phyloP scores from a whole-genome alignment of 1,284 basidiomycete species.

The Psilocybe mexicana region DNA sequence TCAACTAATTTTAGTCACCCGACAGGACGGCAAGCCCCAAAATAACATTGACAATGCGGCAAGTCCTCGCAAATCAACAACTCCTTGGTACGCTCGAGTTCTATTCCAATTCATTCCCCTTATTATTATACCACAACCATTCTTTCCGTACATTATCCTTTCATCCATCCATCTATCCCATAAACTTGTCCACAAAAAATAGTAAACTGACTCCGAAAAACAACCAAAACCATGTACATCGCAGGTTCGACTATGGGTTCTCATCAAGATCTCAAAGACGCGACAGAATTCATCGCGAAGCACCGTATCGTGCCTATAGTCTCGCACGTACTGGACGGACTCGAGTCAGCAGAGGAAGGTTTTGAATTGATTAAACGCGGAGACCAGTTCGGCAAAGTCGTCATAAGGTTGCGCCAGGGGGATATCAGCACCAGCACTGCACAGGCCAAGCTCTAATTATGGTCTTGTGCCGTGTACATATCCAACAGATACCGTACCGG shows the following conservation, averaged over 20 bases:
- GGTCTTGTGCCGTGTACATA: neutral
- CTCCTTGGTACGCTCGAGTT: conserved; percentile 57
- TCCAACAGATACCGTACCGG: neutral
- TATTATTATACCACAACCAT: neutral
- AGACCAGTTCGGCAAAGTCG: conserved; percentile 77
- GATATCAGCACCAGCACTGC: neutral
- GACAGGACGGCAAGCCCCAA: conserved; percentile 66
- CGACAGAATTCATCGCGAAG: conserved; percentile 68
- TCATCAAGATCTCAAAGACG: conserved; percentile 70
- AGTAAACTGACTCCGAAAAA: conserved; percentile 2
- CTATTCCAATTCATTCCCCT: neutral
- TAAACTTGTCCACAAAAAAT: neutral
- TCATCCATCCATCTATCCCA: neutral
- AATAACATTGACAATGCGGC: conserved; percentile 76
- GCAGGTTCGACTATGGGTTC: conserved; percentile 86
- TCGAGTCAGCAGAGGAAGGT: conserved; percentile 69
- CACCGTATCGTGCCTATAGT: conserved; percentile 75
- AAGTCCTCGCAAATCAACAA: conserved; percentile 78
- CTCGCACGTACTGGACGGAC: conserved; percentile 69
- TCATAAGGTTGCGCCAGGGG: conserved; percentile 42
- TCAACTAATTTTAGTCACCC: conserved; percentile 6
- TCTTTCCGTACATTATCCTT: neutral
- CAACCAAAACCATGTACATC: neutral
- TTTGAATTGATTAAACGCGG: conserved; percentile 67
- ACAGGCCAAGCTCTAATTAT: conserved; percentile 14